Evolutionary conservation across 305 asterid species (phyloP).

Genomic region (Fraxinus sp.): DNA sequence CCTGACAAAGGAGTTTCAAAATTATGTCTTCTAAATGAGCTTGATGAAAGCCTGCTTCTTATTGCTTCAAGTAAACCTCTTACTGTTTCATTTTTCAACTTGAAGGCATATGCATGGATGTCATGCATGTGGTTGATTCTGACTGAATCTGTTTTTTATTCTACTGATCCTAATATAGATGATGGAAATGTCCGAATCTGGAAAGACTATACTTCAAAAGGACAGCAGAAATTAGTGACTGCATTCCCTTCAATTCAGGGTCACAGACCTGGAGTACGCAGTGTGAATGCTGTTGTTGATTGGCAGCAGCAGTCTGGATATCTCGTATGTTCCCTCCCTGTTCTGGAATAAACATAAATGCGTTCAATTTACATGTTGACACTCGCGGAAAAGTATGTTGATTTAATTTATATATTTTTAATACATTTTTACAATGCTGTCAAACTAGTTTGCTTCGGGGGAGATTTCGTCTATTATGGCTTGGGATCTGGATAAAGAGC

Average conservation of each 20-base stretch:
- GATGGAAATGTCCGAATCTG: slow-evolving; percentile 93
- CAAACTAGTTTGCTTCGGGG: slow-evolving; percentile 74
- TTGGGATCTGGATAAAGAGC: slow-evolving; percentile 99
- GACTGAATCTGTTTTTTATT: slow-evolving; percentile 13
- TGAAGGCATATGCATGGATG: slow-evolving; percentile 8
- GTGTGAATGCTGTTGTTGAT: slow-evolving; percentile 94
- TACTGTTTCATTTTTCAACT: slow-evolving; percentile 17
- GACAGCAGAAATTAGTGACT: slow-evolving; percentile 83
- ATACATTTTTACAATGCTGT: slow-evolving; percentile 24
- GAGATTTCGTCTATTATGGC: slow-evolving; percentile 88
- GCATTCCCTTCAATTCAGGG: slow-evolving; percentile 93
- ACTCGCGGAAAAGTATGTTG: neutral
- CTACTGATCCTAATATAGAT: slow-evolving; percentile 43
- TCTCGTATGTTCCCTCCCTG: slow-evolving; percentile 54
- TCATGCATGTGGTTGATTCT: slow-evolving; percentile 7
- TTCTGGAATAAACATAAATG: slow-evolving; percentile 1
- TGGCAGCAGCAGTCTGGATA: slow-evolving; percentile 99
- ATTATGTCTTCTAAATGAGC: slow-evolving; percentile 89
- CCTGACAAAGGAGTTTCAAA: slow-evolving; percentile 94
- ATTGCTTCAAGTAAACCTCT: slow-evolving; percentile 85
- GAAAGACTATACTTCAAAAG: slow-evolving; percentile 79
- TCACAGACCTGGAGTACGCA: slow-evolving; percentile 81
- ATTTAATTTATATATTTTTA: slow-evolving; percentile 4
- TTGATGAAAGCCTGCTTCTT: slow-evolving; percentile 91
- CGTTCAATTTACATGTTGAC: neutral